phyloP scores from a whole-genome alignment of 441 rosid genomes.

The Pelargonium myrrhifolium region DNA sequence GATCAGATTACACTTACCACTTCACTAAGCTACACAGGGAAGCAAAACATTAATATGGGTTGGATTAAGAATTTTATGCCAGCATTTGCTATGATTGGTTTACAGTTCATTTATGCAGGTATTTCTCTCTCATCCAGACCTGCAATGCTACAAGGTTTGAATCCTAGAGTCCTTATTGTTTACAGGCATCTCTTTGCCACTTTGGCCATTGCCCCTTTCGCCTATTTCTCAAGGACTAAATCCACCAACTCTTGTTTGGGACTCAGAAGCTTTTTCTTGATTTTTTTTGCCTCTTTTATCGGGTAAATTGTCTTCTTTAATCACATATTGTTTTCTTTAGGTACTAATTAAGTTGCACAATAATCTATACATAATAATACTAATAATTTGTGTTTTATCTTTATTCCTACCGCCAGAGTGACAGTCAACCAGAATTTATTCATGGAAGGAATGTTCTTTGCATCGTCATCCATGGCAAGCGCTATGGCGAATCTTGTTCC shows the following conservation, averaged over 20 bases:
- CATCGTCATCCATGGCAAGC: slow-evolving; percentile 46
- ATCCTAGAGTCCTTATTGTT: slow-evolving; percentile 39
- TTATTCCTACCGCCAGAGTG: slow-evolving; percentile 24
- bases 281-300: slow-evolving; percentile 37
- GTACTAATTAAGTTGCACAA: too few relatives aligned
- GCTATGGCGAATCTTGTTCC: slow-evolving; percentile 46
- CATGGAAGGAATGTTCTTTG: slow-evolving; percentile 40
- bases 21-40: too few relatives aligned
- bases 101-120: slow-evolving; percentile 38
- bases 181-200: slow-evolving; percentile 50
- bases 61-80: slow-evolving; percentile 28
- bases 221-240: neutral
- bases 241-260: slow-evolving; percentile 24
- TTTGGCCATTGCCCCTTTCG: slow-evolving; percentile 20
- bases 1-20: too few relatives aligned
- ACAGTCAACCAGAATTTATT: slow-evolving; percentile 41
- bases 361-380: too few relatives aligned
- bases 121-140: slow-evolving; percentile 35
- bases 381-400: neutral
- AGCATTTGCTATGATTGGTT: slow-evolving; percentile 35
- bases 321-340: too few relatives aligned
- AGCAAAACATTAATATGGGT: slow-evolving; percentile 13
- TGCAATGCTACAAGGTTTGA: slow-evolving; percentile 44
- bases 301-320: slow-evolving; percentile 27
- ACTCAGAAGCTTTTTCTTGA: slow-evolving; percentile 36